phyloP scores from a whole-genome alignment of 1,284 basidiomycete species.

The Rhizopogon parksii region DNA sequence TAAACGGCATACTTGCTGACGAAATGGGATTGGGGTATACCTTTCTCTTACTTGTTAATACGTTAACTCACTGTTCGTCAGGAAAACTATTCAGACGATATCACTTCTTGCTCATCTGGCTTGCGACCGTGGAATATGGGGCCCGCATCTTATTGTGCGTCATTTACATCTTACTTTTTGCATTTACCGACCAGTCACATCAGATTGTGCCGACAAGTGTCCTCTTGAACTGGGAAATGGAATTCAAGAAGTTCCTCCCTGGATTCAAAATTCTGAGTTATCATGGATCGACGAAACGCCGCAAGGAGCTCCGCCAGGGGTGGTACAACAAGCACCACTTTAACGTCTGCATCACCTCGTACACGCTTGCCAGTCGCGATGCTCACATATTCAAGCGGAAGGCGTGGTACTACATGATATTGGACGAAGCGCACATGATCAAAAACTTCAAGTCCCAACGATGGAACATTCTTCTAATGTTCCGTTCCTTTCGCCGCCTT shows the following conservation, averaged over 20 bases:
- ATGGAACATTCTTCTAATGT: constrained; percentile 94
- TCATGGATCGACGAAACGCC: constrained; percentile 86
- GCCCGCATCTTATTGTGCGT: constrained; percentile 83
- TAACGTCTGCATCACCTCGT: constrained; percentile 95
- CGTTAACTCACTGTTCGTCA: constrained; percentile 26
- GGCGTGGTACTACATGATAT: constrained; percentile 93
- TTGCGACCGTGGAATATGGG: constrained; percentile 94
- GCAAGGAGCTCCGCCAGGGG: constrained; percentile 89
- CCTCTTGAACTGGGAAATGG: constrained; percentile 98
- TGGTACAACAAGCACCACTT: constrained; percentile 93
- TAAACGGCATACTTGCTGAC: constrained; percentile 92
- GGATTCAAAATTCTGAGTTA: constrained; percentile 91
- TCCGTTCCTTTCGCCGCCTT: constrained; percentile 83
- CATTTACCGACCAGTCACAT: constrained; percentile 4
- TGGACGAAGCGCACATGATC: constrained; percentile 98
- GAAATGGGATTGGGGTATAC: constrained; percentile 88
- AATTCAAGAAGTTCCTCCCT: constrained; percentile 96
- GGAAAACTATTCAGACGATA: constrained; percentile 98
- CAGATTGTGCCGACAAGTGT: constrained; percentile 91
- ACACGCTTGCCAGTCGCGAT: constrained; percentile 89
- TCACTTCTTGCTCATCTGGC: constrained; percentile 88
- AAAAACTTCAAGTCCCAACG: constrained; percentile 96
- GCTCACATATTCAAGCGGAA: constrained; percentile 94
- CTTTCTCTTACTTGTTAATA: constrained; percentile 5
- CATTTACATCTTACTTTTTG: background rate